A percentile compares a stretch with the other conserved stretches of the same genome.
These are phyloP conservation scores for Calocera viscosa DNA, from an alignment of 768 basidiomycete genomes.

Conservation along the genomic window DNA sequence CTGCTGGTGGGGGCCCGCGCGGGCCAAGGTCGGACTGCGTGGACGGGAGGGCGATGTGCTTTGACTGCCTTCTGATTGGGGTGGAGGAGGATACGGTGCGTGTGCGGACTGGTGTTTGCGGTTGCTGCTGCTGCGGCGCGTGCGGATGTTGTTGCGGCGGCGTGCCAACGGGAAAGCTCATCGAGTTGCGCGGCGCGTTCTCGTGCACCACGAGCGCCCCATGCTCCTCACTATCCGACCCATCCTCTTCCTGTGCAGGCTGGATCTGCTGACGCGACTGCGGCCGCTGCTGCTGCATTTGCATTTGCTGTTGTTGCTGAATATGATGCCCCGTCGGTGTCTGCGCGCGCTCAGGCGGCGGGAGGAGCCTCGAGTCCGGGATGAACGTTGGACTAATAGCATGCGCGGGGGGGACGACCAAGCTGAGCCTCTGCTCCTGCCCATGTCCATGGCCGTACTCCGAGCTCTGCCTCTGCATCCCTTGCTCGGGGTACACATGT, in stretches of 20 bases:
- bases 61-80: not conserved
- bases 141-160: not conserved
- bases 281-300: not conserved
- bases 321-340: not conserved
- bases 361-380: not conserved
- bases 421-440: not conserved
- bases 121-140: not conserved
- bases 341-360: not conserved
- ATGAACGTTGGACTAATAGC: not conserved
- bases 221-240: not conserved
- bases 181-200: not conserved
- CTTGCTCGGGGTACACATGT: not conserved
- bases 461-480: not conserved
- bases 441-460: not conserved
- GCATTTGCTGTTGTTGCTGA: too few relatives aligned
- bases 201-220: not conserved
- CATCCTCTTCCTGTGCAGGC: not conserved
- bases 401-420: not conserved
- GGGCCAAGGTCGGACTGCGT: not conserved
- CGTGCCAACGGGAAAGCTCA: not conserved
- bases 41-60: not conserved
- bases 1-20: not conserved
- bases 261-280: not conserved
- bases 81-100: not conserved
- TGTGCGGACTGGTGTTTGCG: not conserved